phyloP scores from a whole-genome alignment of 78 protist genomes.

The Isochrysis galbana region DNA sequence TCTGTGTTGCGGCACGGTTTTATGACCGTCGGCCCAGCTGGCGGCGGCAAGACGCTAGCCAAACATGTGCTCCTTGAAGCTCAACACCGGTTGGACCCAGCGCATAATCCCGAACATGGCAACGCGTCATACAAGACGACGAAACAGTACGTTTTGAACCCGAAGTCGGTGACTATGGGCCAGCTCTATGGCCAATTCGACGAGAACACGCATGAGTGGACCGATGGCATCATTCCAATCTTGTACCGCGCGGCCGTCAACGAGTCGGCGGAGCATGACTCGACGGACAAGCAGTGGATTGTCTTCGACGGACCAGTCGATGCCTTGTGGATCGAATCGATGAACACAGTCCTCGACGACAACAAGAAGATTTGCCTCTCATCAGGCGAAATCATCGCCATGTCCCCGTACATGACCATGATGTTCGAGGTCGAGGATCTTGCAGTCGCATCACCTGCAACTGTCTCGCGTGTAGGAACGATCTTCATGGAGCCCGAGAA shows the following conservation, averaged over 20 bases:
- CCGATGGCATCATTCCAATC: conserved; percentile 78
- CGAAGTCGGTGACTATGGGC: conserved; percentile 79
- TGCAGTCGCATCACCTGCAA: conserved; percentile 52
- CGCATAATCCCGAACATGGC: no score
- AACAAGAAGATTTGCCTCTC: conserved; percentile 60
- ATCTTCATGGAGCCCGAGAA: conserved; percentile 53
- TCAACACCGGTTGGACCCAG: neutral
- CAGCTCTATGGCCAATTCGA: conserved; percentile 87
- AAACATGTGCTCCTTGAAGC: neutral
- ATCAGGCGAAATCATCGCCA: conserved; percentile 57
- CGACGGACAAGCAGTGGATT: conserved; percentile 63
- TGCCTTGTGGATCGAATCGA: conserved; percentile 76
- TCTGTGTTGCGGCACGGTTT: conserved; percentile 80
- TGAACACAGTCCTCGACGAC: no score
- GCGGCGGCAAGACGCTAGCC: conserved; percentile 69
- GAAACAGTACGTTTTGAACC: conserved; percentile 42
- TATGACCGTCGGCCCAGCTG: conserved; percentile 79
- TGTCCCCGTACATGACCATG: conserved; percentile 52
- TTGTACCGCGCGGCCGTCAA: neutral
- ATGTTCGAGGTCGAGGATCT: conserved; percentile 81
- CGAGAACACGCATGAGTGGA: conserved; percentile 81
- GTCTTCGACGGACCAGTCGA: conserved; percentile 81
- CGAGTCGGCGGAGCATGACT: neutral
- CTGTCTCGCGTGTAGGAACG: conserved; percentile 59
- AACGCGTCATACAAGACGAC: neutral